These are phyloP conservation scores for Misopates orontium DNA, from an alignment of 257 asterid species.

Conservation along the genomic window DNA sequence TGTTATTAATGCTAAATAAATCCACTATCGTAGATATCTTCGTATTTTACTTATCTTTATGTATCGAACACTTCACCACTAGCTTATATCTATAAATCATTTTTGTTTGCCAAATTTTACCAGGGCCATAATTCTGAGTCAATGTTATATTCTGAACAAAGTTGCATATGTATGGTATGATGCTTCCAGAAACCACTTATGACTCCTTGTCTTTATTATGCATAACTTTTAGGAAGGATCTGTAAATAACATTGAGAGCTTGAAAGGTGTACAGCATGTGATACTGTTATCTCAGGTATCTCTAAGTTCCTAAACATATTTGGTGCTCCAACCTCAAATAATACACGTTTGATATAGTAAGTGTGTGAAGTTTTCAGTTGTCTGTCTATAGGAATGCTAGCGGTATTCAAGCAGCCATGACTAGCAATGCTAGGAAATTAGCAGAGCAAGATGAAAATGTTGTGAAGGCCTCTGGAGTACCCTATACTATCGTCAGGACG, in stretches of 20 bases:
- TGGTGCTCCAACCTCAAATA: slow-evolving; percentile 21
- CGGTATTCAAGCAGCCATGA: slow-evolving; percentile 79
- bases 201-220: background rate
- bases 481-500: slow-evolving; percentile 77
- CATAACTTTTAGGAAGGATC: slow-evolving; percentile 64
- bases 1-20: background rate
- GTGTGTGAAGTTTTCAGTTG: slow-evolving; percentile 77
- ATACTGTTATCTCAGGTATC: slow-evolving; percentile 86
- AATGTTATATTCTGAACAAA: background rate
- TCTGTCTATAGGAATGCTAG: slow-evolving; percentile 70
- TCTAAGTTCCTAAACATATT: slow-evolving; percentile 23
- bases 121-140: background rate
- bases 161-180: background rate
- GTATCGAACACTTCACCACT: background rate
- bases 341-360: slow-evolving; percentile 38
- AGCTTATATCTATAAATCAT: background rate
- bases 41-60: background rate
- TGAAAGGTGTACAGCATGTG: slow-evolving; percentile 85
- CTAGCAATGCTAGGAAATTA: slow-evolving; percentile 60
- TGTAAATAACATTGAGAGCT: slow-evolving; percentile 54
- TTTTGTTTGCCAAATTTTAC: background rate
- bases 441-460: slow-evolving; percentile 73
- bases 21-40: background rate
- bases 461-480: slow-evolving; percentile 62
- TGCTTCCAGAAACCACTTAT: background rate